Conservation (phyloP, 805 yeast genomes). For the Suhomyces emberorum region DNA sequence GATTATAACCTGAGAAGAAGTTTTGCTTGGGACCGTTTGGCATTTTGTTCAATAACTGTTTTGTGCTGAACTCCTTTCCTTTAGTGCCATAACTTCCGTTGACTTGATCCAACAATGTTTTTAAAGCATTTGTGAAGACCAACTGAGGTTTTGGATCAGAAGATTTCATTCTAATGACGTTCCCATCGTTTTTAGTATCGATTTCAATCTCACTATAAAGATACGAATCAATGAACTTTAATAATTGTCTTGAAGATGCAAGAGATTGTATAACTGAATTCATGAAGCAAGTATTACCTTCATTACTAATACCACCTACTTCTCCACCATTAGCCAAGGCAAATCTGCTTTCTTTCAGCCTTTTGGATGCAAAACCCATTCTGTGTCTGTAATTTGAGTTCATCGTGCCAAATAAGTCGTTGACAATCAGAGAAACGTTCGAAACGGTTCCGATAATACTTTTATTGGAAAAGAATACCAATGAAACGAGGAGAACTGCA, state of each 20-base stretch:
- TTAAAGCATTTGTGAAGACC: constrained; percentile 53
- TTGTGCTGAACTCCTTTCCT: constrained; percentile 62
- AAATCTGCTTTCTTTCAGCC: constrained; percentile 27
- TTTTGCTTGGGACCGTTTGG: constrained; percentile 75
- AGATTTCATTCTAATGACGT: constrained; percentile 14
- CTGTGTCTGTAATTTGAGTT: constrained; percentile 8
- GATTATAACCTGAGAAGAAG: constrained; percentile 80
- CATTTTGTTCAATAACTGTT: constrained; percentile 60
- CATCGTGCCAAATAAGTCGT: constrained; percentile 5
- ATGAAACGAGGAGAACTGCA: constrained; percentile 2
- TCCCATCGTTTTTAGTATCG: constrained; percentile 11
- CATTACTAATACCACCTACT: constrained; percentile 83
- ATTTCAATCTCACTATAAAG: constrained; percentile 29
- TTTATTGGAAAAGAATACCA: constrained; percentile 1
- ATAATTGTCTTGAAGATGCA: constrained; percentile 66
- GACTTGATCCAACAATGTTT: constrained; percentile 49
- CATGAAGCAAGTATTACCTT: constrained; percentile 94
- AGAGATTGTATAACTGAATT: constrained; percentile 82
- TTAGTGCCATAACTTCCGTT: constrained; percentile 53
- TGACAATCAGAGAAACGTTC: constrained; percentile 6
- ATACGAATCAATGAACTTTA: constrained; percentile 50
- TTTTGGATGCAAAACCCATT: constrained; percentile 5
- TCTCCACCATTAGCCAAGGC: constrained; percentile 65
- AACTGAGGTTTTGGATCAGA: constrained; percentile 24
- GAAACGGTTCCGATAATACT: no score